phyloP scores from a whole-genome alignment of 139 green algal genomes.

The Spirogloea muscicola region DNA sequence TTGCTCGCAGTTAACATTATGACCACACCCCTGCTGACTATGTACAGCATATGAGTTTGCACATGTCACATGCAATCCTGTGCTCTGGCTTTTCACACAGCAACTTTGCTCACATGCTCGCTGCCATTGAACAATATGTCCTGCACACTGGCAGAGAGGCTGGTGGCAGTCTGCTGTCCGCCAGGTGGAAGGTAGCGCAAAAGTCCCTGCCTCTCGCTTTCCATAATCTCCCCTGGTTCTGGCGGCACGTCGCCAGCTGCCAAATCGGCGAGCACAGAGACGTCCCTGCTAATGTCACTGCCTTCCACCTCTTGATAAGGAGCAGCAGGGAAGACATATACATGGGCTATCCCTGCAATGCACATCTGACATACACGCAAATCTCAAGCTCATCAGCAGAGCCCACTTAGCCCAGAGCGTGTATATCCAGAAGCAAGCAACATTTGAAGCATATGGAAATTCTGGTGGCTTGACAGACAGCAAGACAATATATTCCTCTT shows the following conservation, averaged over 20 bases:
- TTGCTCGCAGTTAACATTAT: too few species aligned
- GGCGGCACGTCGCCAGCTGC: not conserved
- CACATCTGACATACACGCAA: too few species aligned
- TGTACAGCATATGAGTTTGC: too few species aligned
- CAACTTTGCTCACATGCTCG: not conserved
- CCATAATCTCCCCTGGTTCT: conserved; percentile 21
- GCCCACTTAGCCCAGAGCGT: too few species aligned
- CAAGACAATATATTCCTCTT: too few species aligned
- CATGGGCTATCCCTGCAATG: too few species aligned
- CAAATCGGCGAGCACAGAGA: conserved; percentile 14
- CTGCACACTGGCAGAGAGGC: conserved; percentile 3
- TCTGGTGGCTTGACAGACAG: not conserved
- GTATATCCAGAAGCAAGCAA: not conserved
- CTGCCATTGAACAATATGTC: not conserved
- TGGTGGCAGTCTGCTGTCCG: not conserved
- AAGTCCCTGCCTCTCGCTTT: conserved; percentile 6
- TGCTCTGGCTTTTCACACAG: too few species aligned
- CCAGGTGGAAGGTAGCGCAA: not conserved
- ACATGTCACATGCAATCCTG: too few species aligned
- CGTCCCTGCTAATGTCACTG: not conserved
- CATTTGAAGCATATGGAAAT: not conserved
- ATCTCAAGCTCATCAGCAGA: too few species aligned
- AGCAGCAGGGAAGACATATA: too few species aligned
- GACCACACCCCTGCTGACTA: too few species aligned
- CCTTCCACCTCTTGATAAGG: too few species aligned